Evolutionary conservation across 2,329 filamentous ascomycete genomes (phyloP).

Genomic region (Scleromitrula shiraiana): DNA sequence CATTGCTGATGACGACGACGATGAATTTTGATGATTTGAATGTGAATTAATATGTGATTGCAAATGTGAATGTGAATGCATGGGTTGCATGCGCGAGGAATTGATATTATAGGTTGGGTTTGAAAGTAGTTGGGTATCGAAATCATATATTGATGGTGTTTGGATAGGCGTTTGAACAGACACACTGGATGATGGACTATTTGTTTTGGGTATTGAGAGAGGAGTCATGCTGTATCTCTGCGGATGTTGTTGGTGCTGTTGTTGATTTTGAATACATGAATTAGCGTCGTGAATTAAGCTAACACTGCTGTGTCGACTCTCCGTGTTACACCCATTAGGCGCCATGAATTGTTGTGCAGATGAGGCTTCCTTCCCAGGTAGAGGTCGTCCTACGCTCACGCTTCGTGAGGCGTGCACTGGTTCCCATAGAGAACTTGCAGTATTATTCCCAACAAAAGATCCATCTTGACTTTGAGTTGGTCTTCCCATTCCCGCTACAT

Average conservation of each 20-base stretch:
- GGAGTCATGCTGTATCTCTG: conserved; percentile 9
- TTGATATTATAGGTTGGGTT: background rate
- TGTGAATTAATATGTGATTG: background rate
- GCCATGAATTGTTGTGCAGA: conserved; percentile 21
- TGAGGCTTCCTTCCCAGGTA: conserved; percentile 10
- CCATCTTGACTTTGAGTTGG: conserved; percentile 16
- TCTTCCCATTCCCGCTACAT: background rate
- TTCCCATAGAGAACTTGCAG: conserved; percentile 21
- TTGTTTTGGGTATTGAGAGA: conserved; percentile 13
- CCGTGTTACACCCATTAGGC: conserved; percentile 15
- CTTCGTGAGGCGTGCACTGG: conserved; percentile 13
- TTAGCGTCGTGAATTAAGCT: background rate
- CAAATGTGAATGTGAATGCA: conserved; percentile 1
- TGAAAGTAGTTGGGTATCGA: conserved; percentile 12
- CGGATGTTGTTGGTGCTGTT: background rate
- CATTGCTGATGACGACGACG: conserved; percentile 6
- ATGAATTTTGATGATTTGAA: conserved; percentile 11
- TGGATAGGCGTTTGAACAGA: conserved; percentile 12
- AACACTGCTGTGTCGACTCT: conserved; percentile 17
- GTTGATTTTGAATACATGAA: background rate
- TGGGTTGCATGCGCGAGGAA: background rate
- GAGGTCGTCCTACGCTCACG: conserved; percentile 9
- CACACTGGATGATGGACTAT: conserved; percentile 13
- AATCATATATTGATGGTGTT: conserved; percentile 20
- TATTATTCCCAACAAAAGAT: conserved; percentile 21